A percentile compares a stretch with the other conserved stretches of the same genome.
Evolutionary conservation across 1,139 yeast genomes (phyloP).

Genomic region (Geotrichum carabidarum): DNA sequence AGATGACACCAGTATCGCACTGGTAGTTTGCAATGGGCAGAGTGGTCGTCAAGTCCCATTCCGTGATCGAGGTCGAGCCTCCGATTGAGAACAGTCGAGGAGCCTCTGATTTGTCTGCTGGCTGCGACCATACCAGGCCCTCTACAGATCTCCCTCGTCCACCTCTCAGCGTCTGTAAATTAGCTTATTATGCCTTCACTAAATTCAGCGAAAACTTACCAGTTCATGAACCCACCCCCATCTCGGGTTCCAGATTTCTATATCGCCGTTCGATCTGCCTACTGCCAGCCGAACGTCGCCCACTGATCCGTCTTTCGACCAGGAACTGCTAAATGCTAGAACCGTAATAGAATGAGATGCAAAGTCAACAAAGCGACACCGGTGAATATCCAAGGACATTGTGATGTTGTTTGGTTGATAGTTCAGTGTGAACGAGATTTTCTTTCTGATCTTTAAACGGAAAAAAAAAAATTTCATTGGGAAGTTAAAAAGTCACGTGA

Average conservation of each 20-base stretch:
- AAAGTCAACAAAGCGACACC: slow-evolving; percentile 89
- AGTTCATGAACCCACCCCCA: slow-evolving; percentile 52
- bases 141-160: slow-evolving; percentile 81
- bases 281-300: slow-evolving; percentile 73
- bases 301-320: slow-evolving; percentile 48
- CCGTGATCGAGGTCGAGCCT: slow-evolving; percentile 85
- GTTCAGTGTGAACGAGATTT: background rate
- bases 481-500: background rate
- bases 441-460: background rate
- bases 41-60: slow-evolving; percentile 81
- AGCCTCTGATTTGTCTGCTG: slow-evolving; percentile 42
- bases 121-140: slow-evolving; percentile 71
- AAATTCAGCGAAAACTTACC: slow-evolving; percentile 4
- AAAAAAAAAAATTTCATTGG: background rate
- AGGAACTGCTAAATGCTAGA: slow-evolving; percentile 70
- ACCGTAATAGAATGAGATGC: slow-evolving; percentile 83
- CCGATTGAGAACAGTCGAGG: slow-evolving; percentile 87
- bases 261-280: slow-evolving; percentile 90
- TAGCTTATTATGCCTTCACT: slow-evolving; percentile 40
- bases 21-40: slow-evolving; percentile 71
- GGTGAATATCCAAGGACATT: slow-evolving; percentile 61
- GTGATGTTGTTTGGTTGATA: background rate
- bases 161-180: slow-evolving; percentile 55
- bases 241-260: slow-evolving; percentile 93
- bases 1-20: slow-evolving; percentile 88